phyloP scores from a whole-genome alignment of 371 early-diverging fungal genomes.

The Haplosporangium sp. region DNA sequence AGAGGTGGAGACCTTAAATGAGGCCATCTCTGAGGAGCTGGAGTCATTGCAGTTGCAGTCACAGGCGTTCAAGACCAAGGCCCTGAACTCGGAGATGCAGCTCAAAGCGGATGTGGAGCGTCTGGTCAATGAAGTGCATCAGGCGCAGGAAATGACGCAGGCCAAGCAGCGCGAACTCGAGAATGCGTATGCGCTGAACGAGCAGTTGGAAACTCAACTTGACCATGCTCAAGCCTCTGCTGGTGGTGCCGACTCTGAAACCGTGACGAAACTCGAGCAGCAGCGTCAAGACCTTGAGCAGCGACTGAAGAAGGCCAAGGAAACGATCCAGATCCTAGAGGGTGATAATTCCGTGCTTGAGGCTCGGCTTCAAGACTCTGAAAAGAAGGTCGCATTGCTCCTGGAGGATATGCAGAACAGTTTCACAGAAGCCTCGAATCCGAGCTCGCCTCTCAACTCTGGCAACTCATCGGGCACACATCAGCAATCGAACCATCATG shows the following conservation, averaged over 20 bases:
- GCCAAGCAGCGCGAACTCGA: conserved; percentile 38
- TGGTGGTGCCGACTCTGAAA: conserved; percentile 9
- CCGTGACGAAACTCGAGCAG: not conserved
- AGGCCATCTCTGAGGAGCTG: conserved; percentile 36
- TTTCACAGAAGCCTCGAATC: not conserved
- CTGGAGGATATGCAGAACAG: conserved; percentile 45
- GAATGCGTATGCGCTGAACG: conserved; percentile 36
- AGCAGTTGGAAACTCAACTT: conserved; percentile 41
- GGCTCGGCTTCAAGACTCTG: conserved; percentile 37
- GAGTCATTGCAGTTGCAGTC: conserved; percentile 34
- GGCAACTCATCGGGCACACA: too few relatives aligned
- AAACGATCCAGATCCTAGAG: conserved; percentile 33
- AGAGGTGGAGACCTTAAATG: conserved; percentile 45
- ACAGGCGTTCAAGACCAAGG: conserved; percentile 18
- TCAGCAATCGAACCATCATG: too few relatives aligned
- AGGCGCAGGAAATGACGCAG: conserved; percentile 32
- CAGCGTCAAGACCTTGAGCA: conserved; percentile 42
- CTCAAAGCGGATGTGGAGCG: conserved; percentile 50
- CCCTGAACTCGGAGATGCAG: conserved; percentile 19
- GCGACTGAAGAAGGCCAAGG: conserved; percentile 35
- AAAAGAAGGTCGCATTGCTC: conserved; percentile 46
- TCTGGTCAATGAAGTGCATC: conserved; percentile 47
- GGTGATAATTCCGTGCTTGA: conserved; percentile 47
- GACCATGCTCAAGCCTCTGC: conserved; percentile 23
- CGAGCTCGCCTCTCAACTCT: too few relatives aligned